Percentiles rank a stretch among this genome's conserved stretches.
Evolutionary conservation across 176 grass and related monocot genomes (phyloP).

Genomic region (Echinochloa phyllopogon): DNA sequence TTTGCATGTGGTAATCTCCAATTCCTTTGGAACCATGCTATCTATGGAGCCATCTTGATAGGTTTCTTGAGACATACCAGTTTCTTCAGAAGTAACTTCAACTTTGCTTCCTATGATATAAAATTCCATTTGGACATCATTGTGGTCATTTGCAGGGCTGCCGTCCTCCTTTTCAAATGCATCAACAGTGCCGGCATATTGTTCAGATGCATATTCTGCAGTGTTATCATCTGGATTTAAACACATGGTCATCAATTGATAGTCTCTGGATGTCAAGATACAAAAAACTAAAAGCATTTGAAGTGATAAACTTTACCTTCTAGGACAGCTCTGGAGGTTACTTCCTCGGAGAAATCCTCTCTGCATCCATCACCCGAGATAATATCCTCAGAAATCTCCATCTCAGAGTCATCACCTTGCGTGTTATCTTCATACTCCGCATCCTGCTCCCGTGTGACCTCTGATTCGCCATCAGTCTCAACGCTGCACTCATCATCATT

Average conservation of each 20-base stretch:
- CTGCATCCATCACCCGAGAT: neutral
- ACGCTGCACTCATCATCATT: neutral
- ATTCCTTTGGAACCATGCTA: conserved; percentile 10
- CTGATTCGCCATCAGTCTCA: neutral
- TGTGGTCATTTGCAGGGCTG: neutral
- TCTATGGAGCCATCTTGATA: neutral
- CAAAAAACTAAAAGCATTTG: neutral
- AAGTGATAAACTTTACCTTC: conserved; percentile 47
- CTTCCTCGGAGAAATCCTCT: conserved; percentile 41
- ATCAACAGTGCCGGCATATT: neutral
- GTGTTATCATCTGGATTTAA: conserved; percentile 3
- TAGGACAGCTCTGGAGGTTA: conserved; percentile 10
- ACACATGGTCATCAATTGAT: conserved; percentile 7
- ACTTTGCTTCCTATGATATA: neutral
- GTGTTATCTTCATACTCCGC: conserved; percentile 14
- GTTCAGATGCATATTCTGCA: neutral
- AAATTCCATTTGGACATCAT: neutral
- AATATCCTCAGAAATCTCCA: conserved; percentile 47
- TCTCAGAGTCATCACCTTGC: conserved; percentile 38
- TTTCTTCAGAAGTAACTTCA: conserved; percentile 20
- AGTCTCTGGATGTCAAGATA: conserved; percentile 7
- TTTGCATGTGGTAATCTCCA: conserved; percentile 4
- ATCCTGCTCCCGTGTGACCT: neutral
- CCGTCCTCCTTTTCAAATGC: neutral
- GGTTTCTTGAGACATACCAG: neutral